Percentiles rank a stretch among this genome's conserved stretches.
These are phyloP conservation scores for Schizosaccharomyces versatilis DNA, from an alignment of 1,139 yeast genomes.

Conservation along the genomic window DNA sequence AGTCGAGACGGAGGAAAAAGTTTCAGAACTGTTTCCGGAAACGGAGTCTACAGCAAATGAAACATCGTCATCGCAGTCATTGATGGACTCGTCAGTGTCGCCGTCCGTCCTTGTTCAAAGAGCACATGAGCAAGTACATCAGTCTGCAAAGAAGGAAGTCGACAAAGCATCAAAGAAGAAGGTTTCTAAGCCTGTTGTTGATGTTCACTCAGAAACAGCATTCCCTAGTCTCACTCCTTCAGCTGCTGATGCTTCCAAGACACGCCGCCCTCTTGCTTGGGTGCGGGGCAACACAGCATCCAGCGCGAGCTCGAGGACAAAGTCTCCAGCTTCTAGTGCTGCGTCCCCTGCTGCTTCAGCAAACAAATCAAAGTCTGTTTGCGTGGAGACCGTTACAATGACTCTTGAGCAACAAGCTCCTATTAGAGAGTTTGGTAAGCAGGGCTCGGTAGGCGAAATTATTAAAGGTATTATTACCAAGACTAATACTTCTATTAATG, in stretches of 20 bases:
- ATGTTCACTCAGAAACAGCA: neutral
- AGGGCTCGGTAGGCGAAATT: slow-evolving; percentile 21
- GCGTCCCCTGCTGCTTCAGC: neutral
- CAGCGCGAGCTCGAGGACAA: neutral
- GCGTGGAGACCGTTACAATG: neutral
- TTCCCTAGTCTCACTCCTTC: neutral
- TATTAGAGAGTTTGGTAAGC: neutral
- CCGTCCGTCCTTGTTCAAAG: neutral
- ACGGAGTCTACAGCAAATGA: too few species aligned
- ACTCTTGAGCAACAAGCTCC: neutral
- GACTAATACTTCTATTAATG: slow-evolving; percentile 52
- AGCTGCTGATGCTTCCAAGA: neutral
- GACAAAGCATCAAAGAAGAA: neutral
- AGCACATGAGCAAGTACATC: neutral
- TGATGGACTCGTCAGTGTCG: neutral
- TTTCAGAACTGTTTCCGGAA: too few species aligned
- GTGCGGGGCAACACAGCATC: neutral
- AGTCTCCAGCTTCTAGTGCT: neutral
- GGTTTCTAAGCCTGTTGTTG: neutral
- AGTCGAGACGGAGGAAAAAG: too few species aligned
- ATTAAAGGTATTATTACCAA: slow-evolving; percentile 38
- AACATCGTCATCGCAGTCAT: too few species aligned
- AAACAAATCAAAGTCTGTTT: neutral
- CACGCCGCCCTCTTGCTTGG: neutral
- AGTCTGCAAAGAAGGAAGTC: neutral